Percentiles rank a stretch among this genome's conserved stretches.
Conservation (phyloP, 352 stramenopile genomes). For the Pythium oligandrum region DNA sequence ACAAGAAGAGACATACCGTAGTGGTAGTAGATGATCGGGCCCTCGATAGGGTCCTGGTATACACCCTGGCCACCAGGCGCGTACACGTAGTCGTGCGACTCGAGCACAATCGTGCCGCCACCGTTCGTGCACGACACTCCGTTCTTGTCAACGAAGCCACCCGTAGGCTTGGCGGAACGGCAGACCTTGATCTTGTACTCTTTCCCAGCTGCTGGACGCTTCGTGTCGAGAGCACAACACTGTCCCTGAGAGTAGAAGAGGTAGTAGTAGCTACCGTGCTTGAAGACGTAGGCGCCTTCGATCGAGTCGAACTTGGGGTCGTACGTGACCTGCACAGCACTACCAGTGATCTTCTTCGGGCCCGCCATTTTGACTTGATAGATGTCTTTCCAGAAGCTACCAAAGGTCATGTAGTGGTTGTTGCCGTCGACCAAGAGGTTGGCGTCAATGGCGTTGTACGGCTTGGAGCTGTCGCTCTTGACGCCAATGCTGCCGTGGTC, state of each 20-base stretch:
- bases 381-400: constrained; percentile 39
- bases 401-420: constrained; percentile 42
- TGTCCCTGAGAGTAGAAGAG: constrained; percentile 39
- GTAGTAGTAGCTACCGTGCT: constrained; percentile 35
- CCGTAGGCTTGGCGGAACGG: constrained; percentile 28
- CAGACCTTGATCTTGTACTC: constrained; percentile 46
- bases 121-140: constrained; percentile 29
- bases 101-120: constrained; percentile 37
- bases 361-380: constrained; percentile 26
- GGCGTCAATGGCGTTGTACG: constrained; percentile 55
- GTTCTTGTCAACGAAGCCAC: constrained; percentile 33
- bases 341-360: constrained; percentile 15
- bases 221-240: constrained; percentile 30
- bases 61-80: constrained; percentile 42
- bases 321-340: constrained; percentile 21
- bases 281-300: constrained; percentile 34
- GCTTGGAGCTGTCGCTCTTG: constrained; percentile 25
- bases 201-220: constrained; percentile 22
- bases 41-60: constrained; percentile 35
- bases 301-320: constrained; percentile 31
- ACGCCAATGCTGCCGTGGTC: constrained; percentile 31
- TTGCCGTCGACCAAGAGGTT: constrained; percentile 31
- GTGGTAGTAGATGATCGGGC: constrained; percentile 48
- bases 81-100: constrained; percentile 38
- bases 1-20: constrained; percentile 26